phyloP scores from a whole-genome alignment of 768 basidiomycete species.

The Dictyophora rubrovolvata region DNA sequence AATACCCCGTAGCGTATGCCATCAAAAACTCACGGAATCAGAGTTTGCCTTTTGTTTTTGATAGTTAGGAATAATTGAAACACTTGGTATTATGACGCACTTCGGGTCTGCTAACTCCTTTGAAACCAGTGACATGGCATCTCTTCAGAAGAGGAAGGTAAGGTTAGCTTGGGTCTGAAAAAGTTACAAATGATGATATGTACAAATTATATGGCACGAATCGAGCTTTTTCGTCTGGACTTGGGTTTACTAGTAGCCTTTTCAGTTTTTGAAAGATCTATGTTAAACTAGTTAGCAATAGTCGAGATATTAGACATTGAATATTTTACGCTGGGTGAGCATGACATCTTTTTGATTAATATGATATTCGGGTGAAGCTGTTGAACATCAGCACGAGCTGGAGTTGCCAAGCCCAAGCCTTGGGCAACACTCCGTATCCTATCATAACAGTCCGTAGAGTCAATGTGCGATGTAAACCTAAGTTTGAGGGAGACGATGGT shows the following conservation, averaged over 20 bases:
- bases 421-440: not conserved
- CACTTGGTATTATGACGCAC: not conserved
- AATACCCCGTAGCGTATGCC: too few relatives aligned
- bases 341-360: not conserved
- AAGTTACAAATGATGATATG: not conserved
- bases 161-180: not conserved
- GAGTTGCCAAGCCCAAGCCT: not conserved
- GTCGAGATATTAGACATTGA: too few relatives aligned
- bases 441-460: not conserved
- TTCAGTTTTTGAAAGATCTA: too few relatives aligned
- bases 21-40: too few relatives aligned
- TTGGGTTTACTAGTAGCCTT: too few relatives aligned
- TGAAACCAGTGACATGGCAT: not conserved
- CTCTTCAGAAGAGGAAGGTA: not conserved
- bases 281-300: too few relatives aligned
- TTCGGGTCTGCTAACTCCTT: not conserved
- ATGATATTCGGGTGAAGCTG: not conserved
- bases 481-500: not conserved
- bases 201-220: too few relatives aligned
- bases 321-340: not conserved
- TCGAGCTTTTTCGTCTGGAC: too few relatives aligned
- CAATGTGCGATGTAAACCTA: not conserved
- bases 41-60: too few relatives aligned
- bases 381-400: not conserved
- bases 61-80: too few relatives aligned